Base-by-base conservation (phyloP, 192 early-diverging fungal species). In the Podila epigama region DNA sequence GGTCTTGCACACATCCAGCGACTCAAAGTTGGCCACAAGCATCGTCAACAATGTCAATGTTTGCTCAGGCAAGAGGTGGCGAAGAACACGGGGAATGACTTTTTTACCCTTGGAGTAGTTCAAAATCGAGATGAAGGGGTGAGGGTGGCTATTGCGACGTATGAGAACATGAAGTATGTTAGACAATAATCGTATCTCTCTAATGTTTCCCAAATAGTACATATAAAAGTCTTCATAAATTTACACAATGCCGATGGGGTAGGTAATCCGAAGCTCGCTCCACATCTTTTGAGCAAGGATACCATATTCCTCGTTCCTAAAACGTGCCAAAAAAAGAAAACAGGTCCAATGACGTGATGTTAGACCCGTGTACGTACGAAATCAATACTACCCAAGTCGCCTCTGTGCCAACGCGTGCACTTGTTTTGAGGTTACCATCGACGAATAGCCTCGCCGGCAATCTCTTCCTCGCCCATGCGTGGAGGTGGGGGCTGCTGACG, bases 51-150 rank as follows among this genome's bases (percentile, higher is more conserved):
- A 66, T 1, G 86, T 86, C 69, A 97, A 68, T 18, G 85, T 89
- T 75, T 95, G 93, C 60, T 97, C 94, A 5, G 87, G 86, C 22
- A 83, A 79, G 56, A 96, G 79, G 50, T 93, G 90, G 42, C 92
- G 88, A 32, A 94, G 85, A 6, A 94, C 86, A 15, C 97, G 91
- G 13, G 95, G 91, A 37, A 97, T 84, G n/a, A 94, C 81, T 51
- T 91, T 90, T 66, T 94, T 95, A 33, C 96, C 97, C 82, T 99
- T 99, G 36, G 89, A 77, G 64, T 90, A 88, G 28, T 91, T 90
- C 57, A 99, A 79, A 69, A 97, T 87, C 7, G 88, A 89, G 11
- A 92, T 89, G 57, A 98, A 90, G n/a, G 96, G 92, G 69, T 98
- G 96, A n/a, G 89, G 89, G 39, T 89, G 85, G 12, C 81, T 85